Evolutionary conservation across 164 flowering plant genomes (phyloP).

Genomic region (Chimonanthus salicifolius): DNA sequence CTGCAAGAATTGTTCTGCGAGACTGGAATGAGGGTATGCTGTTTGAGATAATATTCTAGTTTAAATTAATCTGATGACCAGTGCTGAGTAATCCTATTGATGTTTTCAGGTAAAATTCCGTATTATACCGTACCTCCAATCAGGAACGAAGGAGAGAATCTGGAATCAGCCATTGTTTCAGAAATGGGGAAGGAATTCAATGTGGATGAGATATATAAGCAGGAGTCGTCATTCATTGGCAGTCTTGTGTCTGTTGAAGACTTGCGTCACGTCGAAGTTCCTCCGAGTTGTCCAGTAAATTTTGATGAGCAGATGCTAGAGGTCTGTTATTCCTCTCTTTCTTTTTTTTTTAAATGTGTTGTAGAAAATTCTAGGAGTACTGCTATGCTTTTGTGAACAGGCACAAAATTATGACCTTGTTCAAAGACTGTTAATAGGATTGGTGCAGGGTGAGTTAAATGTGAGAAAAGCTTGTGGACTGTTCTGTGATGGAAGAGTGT

Average conservation of each 20-base stretch:
- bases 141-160: conserved; percentile 51
- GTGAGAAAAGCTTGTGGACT: too few relatives aligned
- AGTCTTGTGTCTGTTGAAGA: conserved; percentile 71
- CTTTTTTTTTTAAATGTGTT: too few relatives aligned
- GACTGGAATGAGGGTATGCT: conserved; percentile 94
- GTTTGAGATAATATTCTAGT: neutral
- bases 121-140: conserved; percentile 89
- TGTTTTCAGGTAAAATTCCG: conserved; percentile 80
- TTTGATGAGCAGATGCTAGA: conserved; percentile 70
- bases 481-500: too few relatives aligned
- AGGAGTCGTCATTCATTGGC: conserved; percentile 85
- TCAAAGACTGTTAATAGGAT: too few relatives aligned
- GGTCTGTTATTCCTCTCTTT: conserved; percentile 34
- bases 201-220: conserved; percentile 67
- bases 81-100: neutral
- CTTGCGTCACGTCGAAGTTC: conserved; percentile 68
- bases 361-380: too few relatives aligned
- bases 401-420: too few relatives aligned
- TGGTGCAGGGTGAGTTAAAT: too few relatives aligned
- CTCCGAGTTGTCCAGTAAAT: conserved; percentile 58
- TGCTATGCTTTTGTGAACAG: too few relatives aligned
- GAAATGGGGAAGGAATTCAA: conserved; percentile 85
- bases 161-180: conserved; percentile 63
- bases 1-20: conserved; percentile 86
- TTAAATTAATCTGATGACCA: neutral